These are phyloP conservation scores for Brettanomyces custersianus DNA, from an alignment of 805 yeast species.

Conservation along the genomic window DNA sequence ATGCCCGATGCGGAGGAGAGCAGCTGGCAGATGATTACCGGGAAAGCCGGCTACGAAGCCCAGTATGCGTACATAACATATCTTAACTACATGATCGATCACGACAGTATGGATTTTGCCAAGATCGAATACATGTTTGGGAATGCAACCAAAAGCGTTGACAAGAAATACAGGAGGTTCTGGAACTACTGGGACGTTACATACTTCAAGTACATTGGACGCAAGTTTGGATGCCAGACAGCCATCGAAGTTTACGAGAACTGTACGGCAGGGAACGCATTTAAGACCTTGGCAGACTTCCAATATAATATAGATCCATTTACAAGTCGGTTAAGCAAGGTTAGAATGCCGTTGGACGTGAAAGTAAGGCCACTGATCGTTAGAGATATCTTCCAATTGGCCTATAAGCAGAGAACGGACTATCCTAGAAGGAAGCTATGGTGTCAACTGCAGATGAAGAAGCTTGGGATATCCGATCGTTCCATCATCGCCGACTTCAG, in stretches of 20 bases:
- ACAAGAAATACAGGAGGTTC: constrained; percentile 13
- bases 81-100: constrained; percentile 21
- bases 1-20: constrained; percentile 6
- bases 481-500: neutral
- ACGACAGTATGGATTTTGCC: constrained; percentile 15
- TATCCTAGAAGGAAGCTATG: constrained; percentile 10
- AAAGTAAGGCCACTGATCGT: constrained; percentile 13
- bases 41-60: constrained; percentile 12
- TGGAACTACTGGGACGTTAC: constrained; percentile 24
- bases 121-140: constrained; percentile 16
- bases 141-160: constrained; percentile 7
- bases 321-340: constrained; percentile 15
- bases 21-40: constrained; percentile 22
- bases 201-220: constrained; percentile 23
- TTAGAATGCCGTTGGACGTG: constrained; percentile 11
- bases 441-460: constrained; percentile 14
- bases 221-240: constrained; percentile 15
- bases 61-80: constrained; percentile 21
- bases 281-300: constrained; percentile 11
- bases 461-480: constrained; percentile 7
- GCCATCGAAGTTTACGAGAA: constrained; percentile 18
- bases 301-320: constrained; percentile 21
- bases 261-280: constrained; percentile 5
- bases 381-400: constrained; percentile 20
- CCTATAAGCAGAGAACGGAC: constrained; percentile 12